These are phyloP conservation scores for Chytridium lagenaria DNA, from an alignment of 371 early-diverging fungal species.

Conservation along the genomic window DNA sequence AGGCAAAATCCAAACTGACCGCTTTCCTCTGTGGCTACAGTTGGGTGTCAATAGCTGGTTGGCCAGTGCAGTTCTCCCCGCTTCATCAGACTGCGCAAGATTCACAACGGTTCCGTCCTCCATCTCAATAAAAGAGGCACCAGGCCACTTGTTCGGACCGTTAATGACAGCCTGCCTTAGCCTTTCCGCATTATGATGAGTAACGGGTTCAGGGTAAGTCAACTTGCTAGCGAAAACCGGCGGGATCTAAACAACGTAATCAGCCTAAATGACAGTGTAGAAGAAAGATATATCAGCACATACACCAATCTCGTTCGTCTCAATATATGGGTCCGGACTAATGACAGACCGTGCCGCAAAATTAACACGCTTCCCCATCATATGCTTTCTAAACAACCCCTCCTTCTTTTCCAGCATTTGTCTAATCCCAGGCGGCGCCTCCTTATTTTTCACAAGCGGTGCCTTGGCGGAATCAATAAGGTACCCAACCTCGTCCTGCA, in stretches of 20 bases:
- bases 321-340: constrained; percentile 99
- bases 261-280: background rate
- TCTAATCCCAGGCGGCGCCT: constrained; percentile 87
- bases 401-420: constrained; percentile 99
- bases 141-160: constrained; percentile 98
- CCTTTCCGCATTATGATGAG: constrained; percentile 91
- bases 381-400: constrained; percentile 99
- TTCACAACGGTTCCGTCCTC: constrained; percentile 91
- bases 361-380: constrained; percentile 99
- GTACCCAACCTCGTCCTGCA: constrained; percentile 91
- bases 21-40: background rate
- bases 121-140: constrained; percentile 92
- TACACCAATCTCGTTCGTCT: constrained; percentile 97
- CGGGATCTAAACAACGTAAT: constrained; percentile 65
- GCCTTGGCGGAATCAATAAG: constrained; percentile 92
- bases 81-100: constrained; percentile 78
- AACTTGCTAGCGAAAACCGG: constrained; percentile 96
- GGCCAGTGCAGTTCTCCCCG: constrained; percentile 94
- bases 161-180: constrained; percentile 96
- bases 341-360: constrained; percentile 99
- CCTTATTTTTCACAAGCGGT: constrained; percentile 50
- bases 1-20: constrained; percentile 8
- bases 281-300: background rate
- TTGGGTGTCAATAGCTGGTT: constrained; percentile 90
- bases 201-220: constrained; percentile 99